These are phyloP conservation scores for Aspergillus steynii DNA, from an alignment of 495 filamentous ascomycete species.

Conservation along the genomic window DNA sequence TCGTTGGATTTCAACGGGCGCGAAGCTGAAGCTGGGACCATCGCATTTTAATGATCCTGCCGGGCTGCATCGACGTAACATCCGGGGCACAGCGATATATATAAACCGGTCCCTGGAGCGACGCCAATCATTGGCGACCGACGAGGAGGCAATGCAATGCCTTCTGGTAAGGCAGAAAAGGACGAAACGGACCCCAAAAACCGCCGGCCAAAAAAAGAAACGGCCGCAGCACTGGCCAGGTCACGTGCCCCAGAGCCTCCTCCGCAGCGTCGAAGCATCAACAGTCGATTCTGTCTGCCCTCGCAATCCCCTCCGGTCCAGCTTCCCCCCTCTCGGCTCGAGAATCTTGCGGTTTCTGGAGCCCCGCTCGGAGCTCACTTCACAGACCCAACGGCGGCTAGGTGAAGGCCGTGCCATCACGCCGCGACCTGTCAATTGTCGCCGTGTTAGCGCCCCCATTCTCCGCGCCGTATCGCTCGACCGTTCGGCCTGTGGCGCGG, in stretches of 20 bases:
- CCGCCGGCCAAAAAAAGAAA: neutral
- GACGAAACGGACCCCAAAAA: neutral
- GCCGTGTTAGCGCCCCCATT: slow-evolving; percentile 36
- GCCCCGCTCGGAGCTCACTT: slow-evolving; percentile 2
- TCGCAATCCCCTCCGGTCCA: neutral
- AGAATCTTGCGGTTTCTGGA: slow-evolving; percentile 4
- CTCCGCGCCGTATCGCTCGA: slow-evolving; percentile 31
- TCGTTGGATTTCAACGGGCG: neutral
- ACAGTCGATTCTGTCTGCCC: neutral
- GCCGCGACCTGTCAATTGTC: slow-evolving; percentile 25
- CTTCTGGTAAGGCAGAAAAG: neutral
- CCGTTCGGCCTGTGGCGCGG: slow-evolving; percentile 19
- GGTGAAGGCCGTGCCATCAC: slow-evolving; percentile 15
- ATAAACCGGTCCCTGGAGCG: neutral
- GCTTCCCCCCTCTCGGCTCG: neutral
- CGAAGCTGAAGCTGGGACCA: neutral
- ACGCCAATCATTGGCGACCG: neutral
- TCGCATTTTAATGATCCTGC: neutral
- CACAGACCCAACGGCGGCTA: slow-evolving; percentile 39
- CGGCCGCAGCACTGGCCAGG: neutral
- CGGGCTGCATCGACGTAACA: neutral
- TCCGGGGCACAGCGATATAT: neutral
- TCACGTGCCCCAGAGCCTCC: neutral
- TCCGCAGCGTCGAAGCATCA: neutral
- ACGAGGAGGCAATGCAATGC: neutral